These are phyloP conservation scores for Syncephalastrum racemosum DNA, from an alignment of 371 early-diverging fungal species.

Conservation along the genomic window DNA sequence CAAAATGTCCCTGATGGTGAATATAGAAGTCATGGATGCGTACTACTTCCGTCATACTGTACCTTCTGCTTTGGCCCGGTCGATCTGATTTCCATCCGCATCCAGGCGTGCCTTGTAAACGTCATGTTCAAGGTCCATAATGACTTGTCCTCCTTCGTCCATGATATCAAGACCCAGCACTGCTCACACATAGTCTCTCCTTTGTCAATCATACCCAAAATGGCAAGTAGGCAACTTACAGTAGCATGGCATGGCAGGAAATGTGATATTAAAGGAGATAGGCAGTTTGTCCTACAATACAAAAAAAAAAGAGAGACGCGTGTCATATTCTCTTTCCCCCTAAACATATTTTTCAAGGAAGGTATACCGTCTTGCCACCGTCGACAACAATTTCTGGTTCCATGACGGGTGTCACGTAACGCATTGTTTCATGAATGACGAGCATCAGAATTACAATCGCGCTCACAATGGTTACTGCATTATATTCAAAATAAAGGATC, in stretches of 20 bases:
- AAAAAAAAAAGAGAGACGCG: too few relatives aligned
- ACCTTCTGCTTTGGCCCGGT: slow-evolving; percentile 55
- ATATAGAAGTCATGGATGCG: too few relatives aligned
- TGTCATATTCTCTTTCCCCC: too few relatives aligned
- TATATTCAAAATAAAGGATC: background rate
- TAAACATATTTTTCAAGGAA: background rate
- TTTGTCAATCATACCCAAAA: background rate
- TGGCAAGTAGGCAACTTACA: slow-evolving; percentile 43
- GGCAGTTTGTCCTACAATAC: slow-evolving; percentile 68
- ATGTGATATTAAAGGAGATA: slow-evolving; percentile 87
- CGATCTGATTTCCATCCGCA: slow-evolving; percentile 63
- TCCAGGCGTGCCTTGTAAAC: slow-evolving; percentile 81
- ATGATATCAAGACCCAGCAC: slow-evolving; percentile 90
- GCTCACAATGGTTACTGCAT: slow-evolving; percentile 76
- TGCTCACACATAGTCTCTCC: slow-evolving; percentile 22
- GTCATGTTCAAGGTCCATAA: slow-evolving; percentile 75
- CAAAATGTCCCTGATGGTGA: too few relatives aligned
- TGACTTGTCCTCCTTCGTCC: slow-evolving; percentile 87
- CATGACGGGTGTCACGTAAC: slow-evolving; percentile 71
- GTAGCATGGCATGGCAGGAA: slow-evolving; percentile 89
- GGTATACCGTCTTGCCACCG: slow-evolving; percentile 62
- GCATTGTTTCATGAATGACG: slow-evolving; percentile 72
- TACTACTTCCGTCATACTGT: slow-evolving; percentile 7
- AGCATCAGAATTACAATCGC: slow-evolving; percentile 70
- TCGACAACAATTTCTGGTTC: slow-evolving; percentile 84